Conservation (phyloP, 306 rosid genomes). For the Cucurbita maxima region DNA sequence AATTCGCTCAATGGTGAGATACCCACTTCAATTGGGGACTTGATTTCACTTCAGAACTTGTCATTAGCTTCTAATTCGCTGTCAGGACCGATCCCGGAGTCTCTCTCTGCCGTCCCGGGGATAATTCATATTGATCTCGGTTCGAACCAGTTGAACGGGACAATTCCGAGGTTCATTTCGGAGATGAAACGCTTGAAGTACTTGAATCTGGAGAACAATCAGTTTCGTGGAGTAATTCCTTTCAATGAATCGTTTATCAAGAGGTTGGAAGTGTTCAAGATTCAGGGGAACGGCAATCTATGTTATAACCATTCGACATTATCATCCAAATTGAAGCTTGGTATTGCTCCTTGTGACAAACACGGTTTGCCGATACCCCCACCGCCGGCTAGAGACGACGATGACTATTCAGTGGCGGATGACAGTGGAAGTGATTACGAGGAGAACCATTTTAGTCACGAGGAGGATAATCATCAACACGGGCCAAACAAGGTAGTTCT, state of each 20-base stretch:
- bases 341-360: slow-evolving; percentile 75
- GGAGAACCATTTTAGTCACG: slow-evolving; percentile 14
- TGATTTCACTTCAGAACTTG: slow-evolving; percentile 39
- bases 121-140: slow-evolving; percentile 74
- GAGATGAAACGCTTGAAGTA: slow-evolving; percentile 55
- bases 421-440: slow-evolving; percentile 38
- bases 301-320: slow-evolving; percentile 65
- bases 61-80: slow-evolving; percentile 62
- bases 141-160: slow-evolving; percentile 72
- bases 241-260: slow-evolving; percentile 50
- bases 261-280: slow-evolving; percentile 42
- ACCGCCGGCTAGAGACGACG: slow-evolving; percentile 42
- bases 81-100: slow-evolving; percentile 72
- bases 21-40: slow-evolving; percentile 63
- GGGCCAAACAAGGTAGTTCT: slow-evolving; percentile 78
- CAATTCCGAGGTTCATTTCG: slow-evolving; percentile 67
- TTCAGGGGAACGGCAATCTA: slow-evolving; percentile 52
- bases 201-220: slow-evolving; percentile 72
- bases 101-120: slow-evolving; percentile 55
- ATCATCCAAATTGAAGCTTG: slow-evolving; percentile 81
- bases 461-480: slow-evolving; percentile 31
- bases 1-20: slow-evolving; percentile 49
- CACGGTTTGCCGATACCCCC: slow-evolving; percentile 76
- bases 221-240: slow-evolving; percentile 67
- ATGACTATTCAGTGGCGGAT: slow-evolving; percentile 28